Evolutionary conservation across 2,329 filamentous ascomycete species (phyloP), one percentile per base, ranked within the genome.

Genomic region (Aureobasidium sp.): DNA sequence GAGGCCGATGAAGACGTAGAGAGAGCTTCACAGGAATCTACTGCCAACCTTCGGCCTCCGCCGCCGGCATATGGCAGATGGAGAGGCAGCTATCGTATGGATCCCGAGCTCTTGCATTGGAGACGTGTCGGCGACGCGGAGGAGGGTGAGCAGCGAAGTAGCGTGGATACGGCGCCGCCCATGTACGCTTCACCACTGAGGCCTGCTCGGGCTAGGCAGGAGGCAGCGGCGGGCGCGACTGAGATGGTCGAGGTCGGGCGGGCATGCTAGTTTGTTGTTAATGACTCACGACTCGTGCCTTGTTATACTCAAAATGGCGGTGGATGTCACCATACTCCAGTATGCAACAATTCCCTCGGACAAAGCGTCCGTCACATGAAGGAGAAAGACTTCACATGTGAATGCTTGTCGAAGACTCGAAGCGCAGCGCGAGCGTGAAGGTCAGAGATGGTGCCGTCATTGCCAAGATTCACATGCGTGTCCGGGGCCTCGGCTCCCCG

Each of bases 381-480:
- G 25, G 22, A 34, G 34, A 6, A 17, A 31, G 25, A 20, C 20
- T 20, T 42, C 51, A 56, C 53, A 56, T 45, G 39, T 45, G 45
- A 14, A 22, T 2, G 34, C 27, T n/a, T 7, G 12, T 12, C 6
- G 12, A 12, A 20, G 29, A 52, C 15, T 14, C 15, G 11, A 17
- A 22, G 5, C 6, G 9, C 3, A 1, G 15, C 20, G 47, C 8
- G 17, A 7, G 47, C 14, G 27, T 5, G 14, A 15, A 3, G 34
- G 17, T n/a, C 22, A 2, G 12, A 53, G 12, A 36, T 45, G 17
- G 39, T 29, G 29, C 22, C 39, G 53, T 57, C 53, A 57, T 45
- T 48, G 55, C 55, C 55, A 58, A 58, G 55, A 37, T 48, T 58
- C 55, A 58, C 55, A 58, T 58, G 55, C 39, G 11, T 39, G 14